Evolutionary conservation across 2,329 filamentous ascomycete genomes (phyloP).

Genomic region (Fusarium subglutinans): DNA sequence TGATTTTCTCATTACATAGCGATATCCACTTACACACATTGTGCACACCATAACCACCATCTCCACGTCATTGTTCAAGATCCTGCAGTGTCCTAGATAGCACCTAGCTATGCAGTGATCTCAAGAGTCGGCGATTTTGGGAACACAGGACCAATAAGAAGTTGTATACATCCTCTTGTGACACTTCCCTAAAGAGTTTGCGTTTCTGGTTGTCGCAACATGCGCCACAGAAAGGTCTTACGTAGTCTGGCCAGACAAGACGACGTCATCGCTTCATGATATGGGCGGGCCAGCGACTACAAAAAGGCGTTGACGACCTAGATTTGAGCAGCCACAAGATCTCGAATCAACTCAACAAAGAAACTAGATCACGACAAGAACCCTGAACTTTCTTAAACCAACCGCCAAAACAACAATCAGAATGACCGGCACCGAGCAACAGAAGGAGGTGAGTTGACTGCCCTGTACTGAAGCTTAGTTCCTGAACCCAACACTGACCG

Average conservation of each 20-base stretch:
- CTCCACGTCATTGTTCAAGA: conserved; percentile 28
- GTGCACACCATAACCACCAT: conserved; percentile 21
- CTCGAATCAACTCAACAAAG: conserved; percentile 7
- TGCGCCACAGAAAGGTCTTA: conserved; percentile 35
- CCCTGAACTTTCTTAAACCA: not conserved
- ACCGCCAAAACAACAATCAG: conserved; percentile 20
- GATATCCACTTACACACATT: conserved; percentile 15
- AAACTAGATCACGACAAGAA: not conserved
- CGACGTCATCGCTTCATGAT: conserved; percentile 42
- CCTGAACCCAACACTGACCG: conserved; percentile 4
- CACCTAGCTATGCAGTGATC: conserved; percentile 5
- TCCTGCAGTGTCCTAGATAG: conserved; percentile 19
- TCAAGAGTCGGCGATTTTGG: conserved; percentile 5
- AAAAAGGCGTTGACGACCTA: conserved; percentile 33
- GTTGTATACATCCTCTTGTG: conserved; percentile 24
- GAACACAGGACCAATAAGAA: conserved; percentile 15
- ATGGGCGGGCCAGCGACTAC: conserved; percentile 26
- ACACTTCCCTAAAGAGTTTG: conserved; percentile 26
- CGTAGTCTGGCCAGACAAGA: conserved; percentile 28
- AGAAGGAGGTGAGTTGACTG: conserved; percentile 43
- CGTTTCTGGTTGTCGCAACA: conserved; percentile 22
- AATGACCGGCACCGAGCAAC: conserved; percentile 45
- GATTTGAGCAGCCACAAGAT: not conserved
- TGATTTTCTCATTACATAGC: conserved; percentile 18
- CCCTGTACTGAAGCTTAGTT: not conserved